Evolutionary conservation across 2,329 filamentous ascomycete genomes (phyloP), one percentile per base, ranked within the genome.

Genomic region (Coniochaeta sp.): DNA sequence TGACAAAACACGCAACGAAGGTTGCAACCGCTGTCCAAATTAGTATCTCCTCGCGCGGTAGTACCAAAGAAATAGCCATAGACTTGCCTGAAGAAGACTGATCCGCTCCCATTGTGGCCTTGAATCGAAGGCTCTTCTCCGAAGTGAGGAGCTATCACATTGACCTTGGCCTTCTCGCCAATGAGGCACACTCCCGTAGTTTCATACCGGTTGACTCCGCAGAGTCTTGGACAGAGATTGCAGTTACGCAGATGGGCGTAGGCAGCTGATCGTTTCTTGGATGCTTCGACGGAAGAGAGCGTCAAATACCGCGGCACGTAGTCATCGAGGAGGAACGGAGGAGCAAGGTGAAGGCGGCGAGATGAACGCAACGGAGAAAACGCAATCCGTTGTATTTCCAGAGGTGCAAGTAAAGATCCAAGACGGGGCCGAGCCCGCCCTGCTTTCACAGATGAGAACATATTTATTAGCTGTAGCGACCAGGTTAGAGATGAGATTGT

Each of bases 41-140:
- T n/a, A n/a, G n/a, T n/a, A n/a, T n/a, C n/a, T n/a, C n/a, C n/a
- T n/a, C n/a, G 51, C 6, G n/a, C 42, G n/a, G n/a, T 20, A 33
- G 42, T 52, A n/a, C n/a, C n/a, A n/a, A n/a, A n/a, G n/a, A n/a
- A n/a, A n/a, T n/a, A n/a, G n/a, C n/a, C n/a, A 14, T 8, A n/a
- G 75, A 55, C 89, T 63, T 85, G 78, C 26, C 87, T 87, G 73
- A 94, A 91, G 70, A 92, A 92, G 33, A 95, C 87, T 7, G 84
- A 81, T 12, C 89, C 89, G 54, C 83, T 89, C 12, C 89, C 89
- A 65, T 89, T 81, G 61, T 89, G 87, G 4, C 89, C 88, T 67
- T 94, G 87, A 16, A 95, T 82, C 64, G 87, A 94, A 0, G 89
- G 86, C 65, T 95, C 84, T 74, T 92, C 88, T 40, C 88, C 89